Evolutionary conservation across 441 rosid species (phyloP).

Genomic region (Erodium moschatum): DNA sequence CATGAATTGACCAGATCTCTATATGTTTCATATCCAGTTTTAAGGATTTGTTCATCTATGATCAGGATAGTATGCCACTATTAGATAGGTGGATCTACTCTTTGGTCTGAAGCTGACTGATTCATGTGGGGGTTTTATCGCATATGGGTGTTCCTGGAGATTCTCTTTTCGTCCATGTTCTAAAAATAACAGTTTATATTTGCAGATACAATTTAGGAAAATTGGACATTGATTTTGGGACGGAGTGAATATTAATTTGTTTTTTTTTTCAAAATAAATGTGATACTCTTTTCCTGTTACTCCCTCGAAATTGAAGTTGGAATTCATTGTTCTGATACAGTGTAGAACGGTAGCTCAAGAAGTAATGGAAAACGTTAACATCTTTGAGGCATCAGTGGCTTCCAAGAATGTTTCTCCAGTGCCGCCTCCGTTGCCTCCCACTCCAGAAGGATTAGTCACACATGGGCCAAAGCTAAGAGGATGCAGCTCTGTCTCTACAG

Average conservation of each 20-base stretch:
- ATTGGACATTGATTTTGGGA: too few species aligned
- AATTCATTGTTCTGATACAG: conserved; percentile 13
- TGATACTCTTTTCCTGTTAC: too few species aligned
- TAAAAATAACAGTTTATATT: too few species aligned
- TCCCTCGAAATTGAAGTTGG: neutral
- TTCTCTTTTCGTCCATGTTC: neutral
- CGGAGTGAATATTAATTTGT: too few species aligned
- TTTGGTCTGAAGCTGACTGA: neutral
- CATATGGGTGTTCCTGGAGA: neutral
- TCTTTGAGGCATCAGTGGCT: conserved; percentile 5
- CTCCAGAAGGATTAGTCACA: conserved; percentile 15
- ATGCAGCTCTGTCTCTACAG: conserved; percentile 26
- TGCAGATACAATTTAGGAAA: too few species aligned
- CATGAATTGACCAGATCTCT: neutral
- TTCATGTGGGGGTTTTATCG: neutral
- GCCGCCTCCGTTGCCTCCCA: conserved; percentile 43
- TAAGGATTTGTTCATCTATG: neutral
- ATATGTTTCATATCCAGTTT: neutral
- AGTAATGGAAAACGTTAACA: conserved; percentile 25
- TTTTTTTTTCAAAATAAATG: too few species aligned
- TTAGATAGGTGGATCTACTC: neutral
- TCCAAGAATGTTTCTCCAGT: conserved; percentile 25
- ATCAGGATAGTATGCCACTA: too few species aligned
- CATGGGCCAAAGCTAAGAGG: conserved; percentile 22
- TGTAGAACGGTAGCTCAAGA: conserved; percentile 19